Evolutionary conservation across 495 filamentous ascomycete genomes (phyloP).

Genomic region (Penicilliopsis zonata): DNA sequence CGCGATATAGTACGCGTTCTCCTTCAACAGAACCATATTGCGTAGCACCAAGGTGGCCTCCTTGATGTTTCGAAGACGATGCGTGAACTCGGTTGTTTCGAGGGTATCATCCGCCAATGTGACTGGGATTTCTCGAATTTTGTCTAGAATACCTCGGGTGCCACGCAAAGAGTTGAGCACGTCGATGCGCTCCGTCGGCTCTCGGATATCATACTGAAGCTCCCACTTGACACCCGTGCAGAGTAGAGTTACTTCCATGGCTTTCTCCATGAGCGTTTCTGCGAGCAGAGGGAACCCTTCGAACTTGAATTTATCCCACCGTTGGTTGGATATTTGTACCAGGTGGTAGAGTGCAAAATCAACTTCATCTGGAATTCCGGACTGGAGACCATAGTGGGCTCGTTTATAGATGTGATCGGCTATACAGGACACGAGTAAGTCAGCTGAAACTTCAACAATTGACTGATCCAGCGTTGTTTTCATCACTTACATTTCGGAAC

Average conservation of each 20-base stretch:
- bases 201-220: constrained; percentile 51
- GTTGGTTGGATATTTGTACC: constrained; percentile 88
- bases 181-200: constrained; percentile 47
- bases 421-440: constrained; percentile 7
- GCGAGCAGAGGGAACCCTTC: constrained; percentile 83
- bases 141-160: constrained; percentile 60
- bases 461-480: not conserved
- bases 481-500: constrained; percentile 26
- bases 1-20: constrained; percentile 77
- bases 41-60: constrained; percentile 81
- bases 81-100: constrained; percentile 58
- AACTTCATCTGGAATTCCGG: constrained; percentile 67
- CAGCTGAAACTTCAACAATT: constrained; percentile 1
- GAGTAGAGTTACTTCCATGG: constrained; percentile 57
- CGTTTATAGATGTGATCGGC: constrained; percentile 70
- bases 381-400: constrained; percentile 67
- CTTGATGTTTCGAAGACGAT: constrained; percentile 61
- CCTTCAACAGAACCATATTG: constrained; percentile 83
- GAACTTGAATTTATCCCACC: constrained; percentile 91
- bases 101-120: constrained; percentile 55
- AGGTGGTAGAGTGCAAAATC: constrained; percentile 84
- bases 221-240: constrained; percentile 79
- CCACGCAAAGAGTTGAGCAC: constrained; percentile 54
- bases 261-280: constrained; percentile 77
- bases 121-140: constrained; percentile 45